Conservation (phyloP, 1,139 yeast species). For the Blastobotrys illinoisensis region DNA sequence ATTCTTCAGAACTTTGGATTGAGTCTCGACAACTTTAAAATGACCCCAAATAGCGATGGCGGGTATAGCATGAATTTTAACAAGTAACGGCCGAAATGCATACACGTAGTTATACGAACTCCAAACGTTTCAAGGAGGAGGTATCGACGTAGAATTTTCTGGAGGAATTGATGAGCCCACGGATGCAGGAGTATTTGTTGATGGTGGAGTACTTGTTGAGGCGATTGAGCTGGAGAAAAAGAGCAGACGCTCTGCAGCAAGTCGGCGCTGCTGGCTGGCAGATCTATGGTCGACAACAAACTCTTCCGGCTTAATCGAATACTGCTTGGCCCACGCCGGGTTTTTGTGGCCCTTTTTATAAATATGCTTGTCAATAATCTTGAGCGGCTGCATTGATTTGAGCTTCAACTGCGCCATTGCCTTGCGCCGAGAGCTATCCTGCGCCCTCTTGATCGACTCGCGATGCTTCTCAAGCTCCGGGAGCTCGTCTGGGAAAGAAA, state of each 20-base stretch:
- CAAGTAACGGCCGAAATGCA: not conserved
- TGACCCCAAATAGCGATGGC: conserved; percentile 24
- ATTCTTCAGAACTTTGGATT: conserved; percentile 28
- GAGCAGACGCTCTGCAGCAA: not conserved
- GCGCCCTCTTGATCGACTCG: not conserved
- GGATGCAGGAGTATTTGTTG: no score
- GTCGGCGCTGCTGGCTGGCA: not conserved
- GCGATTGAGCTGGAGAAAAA: not conserved
- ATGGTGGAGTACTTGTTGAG: no score
- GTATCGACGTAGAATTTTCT: no score
- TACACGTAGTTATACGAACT: no score
- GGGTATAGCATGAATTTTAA: conserved; percentile 23
- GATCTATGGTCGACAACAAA: not conserved
- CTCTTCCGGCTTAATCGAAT: not conserved
- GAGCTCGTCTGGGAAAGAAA: not conserved
- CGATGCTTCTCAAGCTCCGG: not conserved
- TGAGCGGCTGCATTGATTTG: conserved; percentile 2
- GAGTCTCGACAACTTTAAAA: conserved; percentile 29
- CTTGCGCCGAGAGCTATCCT: not conserved
- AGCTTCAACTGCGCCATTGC: not conserved
- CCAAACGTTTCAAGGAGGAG: no score
- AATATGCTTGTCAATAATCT: not conserved
- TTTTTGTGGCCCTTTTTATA: not conserved
- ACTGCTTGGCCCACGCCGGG: conserved; percentile 1
- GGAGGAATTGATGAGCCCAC: no score